These are phyloP conservation scores for Laburnicola sp. DNA, from an alignment of 2,329 filamentous ascomycete genomes.

Conservation along the genomic window DNA sequence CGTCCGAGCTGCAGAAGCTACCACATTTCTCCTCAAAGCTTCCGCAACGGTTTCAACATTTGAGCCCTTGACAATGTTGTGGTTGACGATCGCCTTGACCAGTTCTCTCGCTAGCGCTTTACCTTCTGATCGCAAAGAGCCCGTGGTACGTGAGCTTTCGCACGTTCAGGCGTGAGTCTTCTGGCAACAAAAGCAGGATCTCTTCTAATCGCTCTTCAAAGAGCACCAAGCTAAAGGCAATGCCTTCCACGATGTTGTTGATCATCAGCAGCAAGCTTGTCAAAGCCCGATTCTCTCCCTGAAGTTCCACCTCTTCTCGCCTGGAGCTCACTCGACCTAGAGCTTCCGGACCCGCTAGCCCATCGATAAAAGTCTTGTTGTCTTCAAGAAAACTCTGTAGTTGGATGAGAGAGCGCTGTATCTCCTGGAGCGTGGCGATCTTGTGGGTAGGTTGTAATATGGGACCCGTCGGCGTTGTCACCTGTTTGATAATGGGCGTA, in stretches of 20 bases:
- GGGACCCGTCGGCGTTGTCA: conserved; percentile 60
- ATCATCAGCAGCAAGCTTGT: conserved; percentile 84
- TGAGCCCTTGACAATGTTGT: conserved; percentile 93
- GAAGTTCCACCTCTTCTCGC: conserved; percentile 87
- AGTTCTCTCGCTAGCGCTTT: conserved; percentile 90
- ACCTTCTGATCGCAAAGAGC: conserved; percentile 79
- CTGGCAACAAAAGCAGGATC: conserved; percentile 76
- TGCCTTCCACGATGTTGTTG: conserved; percentile 89
- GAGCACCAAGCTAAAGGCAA: conserved; percentile 91
- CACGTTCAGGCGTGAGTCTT: conserved; percentile 66
- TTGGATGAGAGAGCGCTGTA: conserved; percentile 79
- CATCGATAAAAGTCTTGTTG: conserved; percentile 93
- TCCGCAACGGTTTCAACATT: conserved; percentile 98
- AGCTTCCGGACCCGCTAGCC: conserved; percentile 86
- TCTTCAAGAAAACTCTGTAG: conserved; percentile 79
- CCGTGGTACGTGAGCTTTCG: conserved; percentile 81
- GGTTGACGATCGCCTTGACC: conserved; percentile 96
- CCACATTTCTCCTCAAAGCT: conserved; percentile 88
- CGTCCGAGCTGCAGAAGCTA: conserved; percentile 95
- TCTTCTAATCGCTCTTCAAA: conserved; percentile 93
- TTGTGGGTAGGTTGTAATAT: conserved; percentile 69
- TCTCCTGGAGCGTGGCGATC: conserved; percentile 67
- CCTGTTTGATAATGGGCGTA: conserved; percentile 67
- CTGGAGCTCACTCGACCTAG: conserved; percentile 76
- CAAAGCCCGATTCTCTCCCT: conserved; percentile 91